phyloP scores from a whole-genome alignment of 2,329 filamentous ascomycete species.

The Diaporthe sp. region DNA sequence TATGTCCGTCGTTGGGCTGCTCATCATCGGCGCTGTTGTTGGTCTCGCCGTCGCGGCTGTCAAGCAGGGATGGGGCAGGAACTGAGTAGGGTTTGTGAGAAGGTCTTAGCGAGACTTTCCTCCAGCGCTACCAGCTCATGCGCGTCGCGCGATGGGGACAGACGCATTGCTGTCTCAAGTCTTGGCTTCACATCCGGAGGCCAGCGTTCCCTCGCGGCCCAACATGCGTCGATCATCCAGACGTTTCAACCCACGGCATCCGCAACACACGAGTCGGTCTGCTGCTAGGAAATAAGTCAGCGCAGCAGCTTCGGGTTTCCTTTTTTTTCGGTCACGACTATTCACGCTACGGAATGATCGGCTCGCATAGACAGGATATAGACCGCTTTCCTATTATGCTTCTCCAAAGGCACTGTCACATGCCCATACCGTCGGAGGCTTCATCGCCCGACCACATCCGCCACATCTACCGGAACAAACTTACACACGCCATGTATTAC shows the following conservation, averaged over 20 bases:
- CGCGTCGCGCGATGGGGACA: neutral
- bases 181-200: neutral
- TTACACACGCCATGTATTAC: neutral
- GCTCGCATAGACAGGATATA: constrained; percentile 14
- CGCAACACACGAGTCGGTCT: constrained; percentile 15
- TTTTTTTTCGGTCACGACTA: constrained; percentile 3
- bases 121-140: neutral
- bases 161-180: constrained; percentile 2
- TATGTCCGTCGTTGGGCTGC: constrained; percentile 66
- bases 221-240: constrained; percentile 11
- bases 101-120: neutral
- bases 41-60: constrained; percentile 64
- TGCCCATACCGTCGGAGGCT: neutral
- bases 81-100: constrained; percentile 9
- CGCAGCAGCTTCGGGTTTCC: neutral
- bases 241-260: constrained; percentile 18
- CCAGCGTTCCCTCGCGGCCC: constrained; percentile 5
- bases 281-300: neutral
- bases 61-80: constrained; percentile 57
- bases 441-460: neutral
- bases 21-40: constrained; percentile 64
- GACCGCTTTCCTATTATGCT: neutral
- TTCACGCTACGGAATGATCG: constrained; percentile 19
- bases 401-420: constrained; percentile 10
- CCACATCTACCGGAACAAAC: neutral